Evolutionary conservation across 1,139 yeast genomes (phyloP).

Genomic region (Arxiozyma slooffiae): DNA sequence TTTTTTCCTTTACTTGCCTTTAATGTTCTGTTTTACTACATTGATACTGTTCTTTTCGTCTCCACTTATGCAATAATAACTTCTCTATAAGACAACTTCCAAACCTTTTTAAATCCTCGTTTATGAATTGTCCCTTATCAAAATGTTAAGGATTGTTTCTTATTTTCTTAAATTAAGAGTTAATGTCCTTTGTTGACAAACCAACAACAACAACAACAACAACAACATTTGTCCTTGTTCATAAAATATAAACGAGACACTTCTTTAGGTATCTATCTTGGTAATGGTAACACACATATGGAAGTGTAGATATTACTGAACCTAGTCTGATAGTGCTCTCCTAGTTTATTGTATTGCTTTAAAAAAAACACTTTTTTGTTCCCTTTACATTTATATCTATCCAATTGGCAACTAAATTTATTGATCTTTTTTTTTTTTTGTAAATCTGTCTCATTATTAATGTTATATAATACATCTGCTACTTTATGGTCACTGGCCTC

Average conservation of each 20-base stretch:
- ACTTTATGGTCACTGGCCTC: slow-evolving; percentile 77
- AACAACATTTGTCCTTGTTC: slow-evolving; percentile 53
- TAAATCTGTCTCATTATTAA: slow-evolving; percentile 42
- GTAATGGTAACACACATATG: slow-evolving; percentile 85
- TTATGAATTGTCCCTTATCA: slow-evolving; percentile 66
- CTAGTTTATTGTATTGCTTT: slow-evolving; percentile 34
- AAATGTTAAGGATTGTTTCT: slow-evolving; percentile 96
- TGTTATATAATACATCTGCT: slow-evolving; percentile 62
- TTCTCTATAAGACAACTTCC: slow-evolving; percentile 89
- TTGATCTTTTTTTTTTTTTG: slow-evolving; percentile 32
- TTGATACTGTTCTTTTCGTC: not conserved
- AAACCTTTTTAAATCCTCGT: slow-evolving; percentile 78
- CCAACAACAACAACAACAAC: slow-evolving; percentile 36
- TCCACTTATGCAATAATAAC: slow-evolving; percentile 61
- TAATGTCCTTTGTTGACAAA: slow-evolving; percentile 61
- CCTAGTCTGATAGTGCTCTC: slow-evolving; percentile 89
- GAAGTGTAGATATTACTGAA: slow-evolving; percentile 57
- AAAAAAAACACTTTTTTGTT: slow-evolving; percentile 33
- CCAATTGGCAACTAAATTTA: slow-evolving; percentile 27
- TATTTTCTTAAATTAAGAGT: slow-evolving; percentile 80
- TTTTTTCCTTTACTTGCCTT: too few relatives aligned
- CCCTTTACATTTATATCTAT: slow-evolving; percentile 16
- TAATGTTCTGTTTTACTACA: not conserved
- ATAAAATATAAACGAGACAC: slow-evolving; percentile 59
- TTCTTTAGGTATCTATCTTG: slow-evolving; percentile 75